Conservation (phyloP, 352 stramenopile genomes). For the Phytopythium kandeliae region DNA sequence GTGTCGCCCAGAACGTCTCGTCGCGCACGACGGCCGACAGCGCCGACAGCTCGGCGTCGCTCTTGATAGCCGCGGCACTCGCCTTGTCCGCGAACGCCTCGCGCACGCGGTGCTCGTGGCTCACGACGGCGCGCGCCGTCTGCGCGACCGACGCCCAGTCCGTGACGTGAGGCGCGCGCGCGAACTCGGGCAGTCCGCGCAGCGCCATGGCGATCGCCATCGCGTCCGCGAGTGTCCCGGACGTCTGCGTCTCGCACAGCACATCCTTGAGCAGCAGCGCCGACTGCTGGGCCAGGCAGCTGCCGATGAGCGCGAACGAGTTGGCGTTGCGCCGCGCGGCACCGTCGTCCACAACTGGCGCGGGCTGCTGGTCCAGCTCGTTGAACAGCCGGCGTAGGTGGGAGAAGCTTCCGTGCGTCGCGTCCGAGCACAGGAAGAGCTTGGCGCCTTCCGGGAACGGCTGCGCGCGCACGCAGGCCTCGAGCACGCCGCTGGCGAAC, state of each 20-base stretch:
- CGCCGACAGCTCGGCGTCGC: slow-evolving; percentile 5
- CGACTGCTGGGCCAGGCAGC: slow-evolving; percentile 30
- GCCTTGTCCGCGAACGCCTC: slow-evolving; percentile 14
- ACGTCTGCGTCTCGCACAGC: not conserved
- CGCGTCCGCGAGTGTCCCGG: not conserved
- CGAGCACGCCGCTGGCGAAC: not conserved
- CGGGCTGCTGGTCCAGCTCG: not conserved
- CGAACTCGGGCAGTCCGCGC: not conserved
- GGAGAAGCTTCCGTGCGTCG: not conserved
- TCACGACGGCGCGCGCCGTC: slow-evolving; percentile 15
- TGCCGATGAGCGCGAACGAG: slow-evolving; percentile 18
- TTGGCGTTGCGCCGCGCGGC: not conserved
- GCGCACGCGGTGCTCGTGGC: slow-evolving; percentile 13
- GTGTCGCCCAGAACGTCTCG: slow-evolving; percentile 15
- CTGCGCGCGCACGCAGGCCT: not conserved
- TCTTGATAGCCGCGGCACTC: not conserved
- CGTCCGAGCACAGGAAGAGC: slow-evolving; percentile 5
- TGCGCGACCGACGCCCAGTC: slow-evolving; percentile 10
- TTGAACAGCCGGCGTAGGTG: not conserved
- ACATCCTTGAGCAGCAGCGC: slow-evolving; percentile 13
- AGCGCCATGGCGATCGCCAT: slow-evolving; percentile 1
- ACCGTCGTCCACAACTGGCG: slow-evolving; percentile 4
- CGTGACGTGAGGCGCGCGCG: not conserved
- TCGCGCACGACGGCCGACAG: slow-evolving; percentile 14
- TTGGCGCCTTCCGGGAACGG: slow-evolving; percentile 1